phyloP scores from a whole-genome alignment of 805 yeast genomes.

The Wickerhamiella sergipiensis region DNA sequence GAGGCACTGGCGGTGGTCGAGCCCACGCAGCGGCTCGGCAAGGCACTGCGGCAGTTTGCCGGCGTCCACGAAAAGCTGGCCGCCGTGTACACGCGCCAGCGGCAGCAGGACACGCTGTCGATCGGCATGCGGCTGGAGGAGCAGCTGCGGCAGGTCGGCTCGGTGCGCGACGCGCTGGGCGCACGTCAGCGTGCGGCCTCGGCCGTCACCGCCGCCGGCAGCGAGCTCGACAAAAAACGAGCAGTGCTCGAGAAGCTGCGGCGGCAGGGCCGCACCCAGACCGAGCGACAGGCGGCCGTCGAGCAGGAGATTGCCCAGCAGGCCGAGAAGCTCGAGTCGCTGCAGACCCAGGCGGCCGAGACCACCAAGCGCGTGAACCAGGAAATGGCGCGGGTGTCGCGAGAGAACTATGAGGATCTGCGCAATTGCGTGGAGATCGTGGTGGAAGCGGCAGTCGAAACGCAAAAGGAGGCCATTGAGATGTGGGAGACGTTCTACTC shows the following conservation, averaged over 20 bases:
- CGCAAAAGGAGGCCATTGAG: slow-evolving; percentile 67
- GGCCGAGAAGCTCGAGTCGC: slow-evolving; percentile 38
- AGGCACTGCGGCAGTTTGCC: slow-evolving; percentile 56
- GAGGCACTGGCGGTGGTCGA: slow-evolving; percentile 60
- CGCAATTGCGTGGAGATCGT: slow-evolving; percentile 81
- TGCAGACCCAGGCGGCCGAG: slow-evolving; percentile 46
- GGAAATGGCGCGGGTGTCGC: slow-evolving; percentile 58
- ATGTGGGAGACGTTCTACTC: slow-evolving; percentile 45
- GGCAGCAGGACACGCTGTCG: slow-evolving; percentile 74
- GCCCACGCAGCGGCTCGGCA: slow-evolving; percentile 49
- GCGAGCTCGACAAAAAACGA: slow-evolving; percentile 36
- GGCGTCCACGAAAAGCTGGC: slow-evolving; percentile 56
- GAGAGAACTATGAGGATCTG: slow-evolving; percentile 67
- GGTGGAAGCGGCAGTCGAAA: slow-evolving; percentile 79
- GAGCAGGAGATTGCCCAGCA: slow-evolving; percentile 46
- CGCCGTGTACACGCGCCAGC: slow-evolving; percentile 62
- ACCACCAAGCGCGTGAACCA: slow-evolving; percentile 51
- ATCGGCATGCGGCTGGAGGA: slow-evolving; percentile 81
- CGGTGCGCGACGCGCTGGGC: slow-evolving; percentile 58
- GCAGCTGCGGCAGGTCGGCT: slow-evolving; percentile 62
- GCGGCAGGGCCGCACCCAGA: slow-evolving; percentile 37
- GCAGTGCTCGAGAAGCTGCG: slow-evolving; percentile 32
- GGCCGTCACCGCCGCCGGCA: slow-evolving; percentile 32
- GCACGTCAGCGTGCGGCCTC: slow-evolving; percentile 51
- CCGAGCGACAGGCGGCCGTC: slow-evolving; percentile 46